Base-by-base conservation (phyloP, 768 basidiomycete species). In the Auricularia sp. region DNA sequence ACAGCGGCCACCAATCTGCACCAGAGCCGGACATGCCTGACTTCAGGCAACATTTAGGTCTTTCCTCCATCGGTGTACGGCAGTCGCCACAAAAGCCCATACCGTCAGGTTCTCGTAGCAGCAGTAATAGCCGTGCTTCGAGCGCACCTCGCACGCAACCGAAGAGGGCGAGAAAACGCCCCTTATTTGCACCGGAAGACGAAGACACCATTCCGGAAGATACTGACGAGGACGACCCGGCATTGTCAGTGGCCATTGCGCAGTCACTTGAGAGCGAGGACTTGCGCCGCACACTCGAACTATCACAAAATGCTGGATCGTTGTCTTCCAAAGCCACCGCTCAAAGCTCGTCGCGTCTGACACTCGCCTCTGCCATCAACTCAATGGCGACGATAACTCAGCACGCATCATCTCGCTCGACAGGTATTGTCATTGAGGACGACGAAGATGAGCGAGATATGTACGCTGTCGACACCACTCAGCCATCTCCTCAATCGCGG, bases 21-120 rank as follows among this genome's bases (percentile, higher is more conserved):
- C 67, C 71, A 29, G 89, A 91, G 71, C 75, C 81, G 3, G 88
- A 91, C 69, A 74, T 90, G 64, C 81, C 82, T 51, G 81, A 84
- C 69, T 84, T 83, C 68, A 86, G 81, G 65, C 79, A 81, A 47
- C 78, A 78, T 36, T 82, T 84, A 77, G 87, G 87, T 1, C 74
- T 91, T 36, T 75, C 81, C 7, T 85, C 85, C 11, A 80, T 90
- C 60, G 79, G 77, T 18, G 77, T 74, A 36, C 80, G 87, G 56
- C 75, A 79, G 60, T 72, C 79, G 42, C 76, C 76, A 33, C 80
- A 76, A 68, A 77, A 75, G 42, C 66, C 16, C 68, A 67, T 23
- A 11, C 61, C 10, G n/a, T 43, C 39, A 29, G 34, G 33, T 35
- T n/a, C 61, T 21, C 64, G n/a, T 6, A 59, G 56, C 23, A 33